phyloP scores from a whole-genome alignment of 2,329 filamentous ascomycete genomes.

The Neonectria neomacrospora region DNA sequence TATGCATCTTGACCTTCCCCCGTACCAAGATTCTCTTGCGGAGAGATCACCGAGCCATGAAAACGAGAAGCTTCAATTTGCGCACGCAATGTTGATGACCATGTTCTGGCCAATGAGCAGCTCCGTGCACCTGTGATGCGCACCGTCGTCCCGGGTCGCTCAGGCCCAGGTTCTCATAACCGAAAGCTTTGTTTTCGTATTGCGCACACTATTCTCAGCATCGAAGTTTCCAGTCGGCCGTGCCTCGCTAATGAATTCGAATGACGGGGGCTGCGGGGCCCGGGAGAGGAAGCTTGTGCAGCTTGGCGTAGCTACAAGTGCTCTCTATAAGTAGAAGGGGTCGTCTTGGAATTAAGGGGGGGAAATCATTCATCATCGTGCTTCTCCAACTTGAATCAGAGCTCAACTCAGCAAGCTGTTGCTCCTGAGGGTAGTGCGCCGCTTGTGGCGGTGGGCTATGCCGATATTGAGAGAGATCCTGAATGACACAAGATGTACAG shows the following conservation, averaged over 20 bases:
- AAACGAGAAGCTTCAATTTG: no score
- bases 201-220: background rate
- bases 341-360: no score
- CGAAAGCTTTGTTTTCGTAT: background rate
- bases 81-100: no score
- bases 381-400: no score
- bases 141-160: no score
- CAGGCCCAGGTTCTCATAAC: no score
- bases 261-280: background rate
- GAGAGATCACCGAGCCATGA: no score
- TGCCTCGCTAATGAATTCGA: background rate
- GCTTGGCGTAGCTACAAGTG: background rate
- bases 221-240: background rate
- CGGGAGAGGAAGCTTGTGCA: background rate
- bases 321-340: background rate
- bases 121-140: no score
- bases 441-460: conserved; percentile 3
- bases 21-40: no score
- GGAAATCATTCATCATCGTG: background rate
- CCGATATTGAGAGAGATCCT: background rate
- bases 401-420: background rate
- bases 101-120: no score
- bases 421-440: background rate
- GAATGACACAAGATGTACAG: conserved; percentile 7
- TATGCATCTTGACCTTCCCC: background rate